Conservation (phyloP, 805 yeast genomes). For the Candida sanyiensis region DNA sequence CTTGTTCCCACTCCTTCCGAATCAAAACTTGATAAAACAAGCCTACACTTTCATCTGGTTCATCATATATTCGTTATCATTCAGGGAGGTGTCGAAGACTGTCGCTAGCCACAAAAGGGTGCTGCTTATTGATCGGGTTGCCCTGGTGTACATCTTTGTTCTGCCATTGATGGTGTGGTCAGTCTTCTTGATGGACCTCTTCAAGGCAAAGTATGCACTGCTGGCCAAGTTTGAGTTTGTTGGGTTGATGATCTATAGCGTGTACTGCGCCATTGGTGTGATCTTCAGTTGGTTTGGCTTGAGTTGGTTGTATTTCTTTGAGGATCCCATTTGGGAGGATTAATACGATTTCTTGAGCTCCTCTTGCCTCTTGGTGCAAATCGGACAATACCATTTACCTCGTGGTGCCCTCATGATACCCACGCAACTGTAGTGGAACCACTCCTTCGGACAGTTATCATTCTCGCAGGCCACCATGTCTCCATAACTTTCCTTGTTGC, state of each 20-base stretch:
- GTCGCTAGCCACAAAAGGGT: conserved; percentile 37
- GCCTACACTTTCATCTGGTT: conserved; percentile 82
- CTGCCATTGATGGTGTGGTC: conserved; percentile 56
- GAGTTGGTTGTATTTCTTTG: conserved; percentile 82
- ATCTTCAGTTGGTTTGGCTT: conserved; percentile 83
- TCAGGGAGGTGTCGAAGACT: conserved; percentile 58
- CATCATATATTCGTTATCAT: conserved; percentile 64
- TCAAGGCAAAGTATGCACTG: conserved; percentile 47
- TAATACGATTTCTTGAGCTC: conserved; percentile 4
- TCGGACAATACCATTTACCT: conserved; percentile 72
- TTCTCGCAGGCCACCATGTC: conserved; percentile 92
- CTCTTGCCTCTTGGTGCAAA: conserved; percentile 19
- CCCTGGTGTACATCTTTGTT: conserved; percentile 60
- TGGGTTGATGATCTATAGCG: conserved; percentile 75
- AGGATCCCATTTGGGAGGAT: conserved; percentile 59
- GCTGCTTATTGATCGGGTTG: conserved; percentile 67
- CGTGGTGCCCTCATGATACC: conserved; percentile 57
- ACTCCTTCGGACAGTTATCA: conserved; percentile 59
- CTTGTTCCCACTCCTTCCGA: conserved; percentile 77
- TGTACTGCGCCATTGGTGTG: conserved; percentile 83
- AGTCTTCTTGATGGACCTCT: conserved; percentile 44
- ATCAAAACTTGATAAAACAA: conserved; percentile 73
- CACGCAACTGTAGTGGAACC: conserved; percentile 80
- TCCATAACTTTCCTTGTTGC: conserved; percentile 49
- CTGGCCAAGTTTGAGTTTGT: conserved; percentile 64